Percentiles rank a stretch among this genome's conserved stretches.
Conservation (phyloP, 352 stramenopile species). For the Phytophthora idaei region DNA sequence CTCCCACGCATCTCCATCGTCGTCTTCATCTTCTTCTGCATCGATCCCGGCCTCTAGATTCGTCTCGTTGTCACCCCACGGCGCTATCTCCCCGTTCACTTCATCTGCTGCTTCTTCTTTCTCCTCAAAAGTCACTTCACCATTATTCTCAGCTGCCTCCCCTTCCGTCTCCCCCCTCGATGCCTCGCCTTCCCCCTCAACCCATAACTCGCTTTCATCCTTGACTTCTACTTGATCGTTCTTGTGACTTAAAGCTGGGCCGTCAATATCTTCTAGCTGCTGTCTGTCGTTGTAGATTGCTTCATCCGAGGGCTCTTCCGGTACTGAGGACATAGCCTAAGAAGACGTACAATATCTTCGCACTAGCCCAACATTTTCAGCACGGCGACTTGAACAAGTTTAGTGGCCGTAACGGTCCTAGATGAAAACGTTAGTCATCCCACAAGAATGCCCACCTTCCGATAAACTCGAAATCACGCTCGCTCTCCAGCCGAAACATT, state of each 20-base stretch:
- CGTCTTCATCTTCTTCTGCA: slow-evolving; percentile 15
- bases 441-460: neutral
- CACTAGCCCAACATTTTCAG: neutral
- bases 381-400: neutral
- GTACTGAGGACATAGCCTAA: slow-evolving; percentile 17
- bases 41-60: slow-evolving; percentile 5
- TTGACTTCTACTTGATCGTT: neutral
- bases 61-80: slow-evolving; percentile 17
- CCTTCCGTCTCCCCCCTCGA: neutral
- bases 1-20: slow-evolving; percentile 26
- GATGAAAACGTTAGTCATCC: slow-evolving; percentile 4
- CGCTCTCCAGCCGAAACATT: slow-evolving; percentile 14
- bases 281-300: slow-evolving; percentile 1
- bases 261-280: neutral
- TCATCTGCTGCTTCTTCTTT: slow-evolving; percentile 2
- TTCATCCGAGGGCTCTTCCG: slow-evolving; percentile 6
- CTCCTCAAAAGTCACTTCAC: neutral
- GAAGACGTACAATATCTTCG: slow-evolving; percentile 13
- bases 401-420: slow-evolving; percentile 20
- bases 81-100: slow-evolving; percentile 7
- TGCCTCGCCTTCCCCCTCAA: neutral
- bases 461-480: neutral
- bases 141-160: neutral
- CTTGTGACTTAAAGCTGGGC: neutral
- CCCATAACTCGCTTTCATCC: neutral